Conservation (phyloP, 164 flowering plant species). For the Liriodendron chinense region DNA sequence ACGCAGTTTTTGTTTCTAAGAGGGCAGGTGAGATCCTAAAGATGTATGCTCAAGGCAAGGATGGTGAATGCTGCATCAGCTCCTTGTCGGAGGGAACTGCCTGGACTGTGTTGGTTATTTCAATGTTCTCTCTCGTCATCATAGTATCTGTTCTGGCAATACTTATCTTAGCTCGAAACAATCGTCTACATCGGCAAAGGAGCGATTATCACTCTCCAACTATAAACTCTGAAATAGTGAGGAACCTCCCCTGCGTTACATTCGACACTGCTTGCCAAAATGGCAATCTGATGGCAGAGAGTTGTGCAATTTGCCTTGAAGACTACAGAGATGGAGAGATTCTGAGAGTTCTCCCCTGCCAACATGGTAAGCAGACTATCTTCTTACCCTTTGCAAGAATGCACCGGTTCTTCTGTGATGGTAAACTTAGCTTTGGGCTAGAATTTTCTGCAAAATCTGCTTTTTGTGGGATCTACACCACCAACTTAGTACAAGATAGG, state of each 20-base stretch:
- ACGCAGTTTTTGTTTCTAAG: constrained; percentile 58
- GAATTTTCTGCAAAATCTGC: not conserved
- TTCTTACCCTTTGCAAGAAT: too few species aligned
- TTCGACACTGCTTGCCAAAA: constrained; percentile 24
- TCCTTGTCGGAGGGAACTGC: constrained; percentile 30
- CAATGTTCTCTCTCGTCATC: constrained; percentile 45
- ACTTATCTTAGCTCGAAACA: constrained; percentile 33
- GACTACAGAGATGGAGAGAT: constrained; percentile 54
- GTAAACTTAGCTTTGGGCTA: not conserved
- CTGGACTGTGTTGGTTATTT: constrained; percentile 53
- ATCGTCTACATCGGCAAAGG: constrained; percentile 23
- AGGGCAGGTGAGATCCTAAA: constrained; percentile 45
- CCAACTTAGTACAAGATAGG: not conserved
- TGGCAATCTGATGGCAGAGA: constrained; percentile 24
- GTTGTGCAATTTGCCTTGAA: constrained; percentile 69
- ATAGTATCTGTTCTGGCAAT: constrained; percentile 33
- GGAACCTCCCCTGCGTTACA: constrained; percentile 29
- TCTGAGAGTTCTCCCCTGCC: constrained; percentile 58
- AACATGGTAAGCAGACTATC: constrained; percentile 42
- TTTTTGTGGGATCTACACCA: not conserved
- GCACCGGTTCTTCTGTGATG: not conserved
- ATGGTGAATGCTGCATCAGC: constrained; percentile 51
- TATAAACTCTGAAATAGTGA: constrained; percentile 32
- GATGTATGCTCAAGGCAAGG: constrained; percentile 35
- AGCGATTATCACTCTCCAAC: constrained; percentile 14